A percentile compares a stretch with the other conserved stretches of the same genome.
phyloP scores from a whole-genome alignment of 164 flowering plant species.

The Dillenia suffruticosa region DNA sequence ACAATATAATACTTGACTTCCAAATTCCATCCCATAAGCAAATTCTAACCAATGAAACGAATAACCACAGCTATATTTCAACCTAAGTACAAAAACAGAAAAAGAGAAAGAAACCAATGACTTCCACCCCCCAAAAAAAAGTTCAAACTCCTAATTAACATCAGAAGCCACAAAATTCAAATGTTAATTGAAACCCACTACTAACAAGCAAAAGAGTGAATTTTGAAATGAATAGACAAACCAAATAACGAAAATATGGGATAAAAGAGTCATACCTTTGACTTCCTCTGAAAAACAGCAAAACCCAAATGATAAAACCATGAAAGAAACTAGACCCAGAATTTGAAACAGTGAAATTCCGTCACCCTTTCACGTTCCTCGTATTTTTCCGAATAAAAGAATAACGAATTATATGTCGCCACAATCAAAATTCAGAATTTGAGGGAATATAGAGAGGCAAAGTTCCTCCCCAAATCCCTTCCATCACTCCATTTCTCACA shows the following conservation, averaged over 20 bases:
- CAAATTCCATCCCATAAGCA: too few relatives aligned
- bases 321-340: slow-evolving; percentile 7
- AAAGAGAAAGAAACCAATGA: background rate
- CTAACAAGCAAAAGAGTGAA: background rate
- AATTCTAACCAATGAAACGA: too few relatives aligned
- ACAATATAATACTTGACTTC: too few relatives aligned
- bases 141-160: background rate
- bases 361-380: background rate
- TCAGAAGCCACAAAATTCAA: background rate
- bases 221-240: background rate
- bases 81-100: background rate
- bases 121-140: background rate
- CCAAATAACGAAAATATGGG: background rate
- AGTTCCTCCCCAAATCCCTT: too few relatives aligned
- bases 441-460: too few relatives aligned
- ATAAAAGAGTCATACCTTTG: slow-evolving; percentile 14
- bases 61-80: background rate
- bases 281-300: slow-evolving; percentile 7
- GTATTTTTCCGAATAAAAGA: background rate
- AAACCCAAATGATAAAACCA: slow-evolving; percentile 1
- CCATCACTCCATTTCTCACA: too few relatives aligned
- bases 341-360: background rate
- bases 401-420: too few relatives aligned
- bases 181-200: background rate
- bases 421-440: too few relatives aligned